phyloP scores from a whole-genome alignment of 2,329 filamentous ascomycete genomes.

The Fusarium goolgardi region DNA sequence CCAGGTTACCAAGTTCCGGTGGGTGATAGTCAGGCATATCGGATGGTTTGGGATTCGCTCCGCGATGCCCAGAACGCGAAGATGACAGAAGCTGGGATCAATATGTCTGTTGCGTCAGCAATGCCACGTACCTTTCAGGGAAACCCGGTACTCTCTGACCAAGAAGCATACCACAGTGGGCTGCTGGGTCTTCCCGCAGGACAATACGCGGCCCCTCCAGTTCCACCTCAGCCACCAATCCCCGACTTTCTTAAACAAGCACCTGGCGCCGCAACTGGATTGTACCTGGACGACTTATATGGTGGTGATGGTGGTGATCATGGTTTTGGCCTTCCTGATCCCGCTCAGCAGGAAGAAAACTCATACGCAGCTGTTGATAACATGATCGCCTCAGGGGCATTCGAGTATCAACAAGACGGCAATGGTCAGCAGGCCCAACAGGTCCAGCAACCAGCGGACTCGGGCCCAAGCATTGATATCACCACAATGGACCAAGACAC shows the following conservation, averaged over 20 bases:
- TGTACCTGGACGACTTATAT: not conserved
- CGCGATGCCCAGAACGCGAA: not conserved
- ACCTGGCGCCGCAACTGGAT: not conserved
- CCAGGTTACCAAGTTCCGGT: not conserved
- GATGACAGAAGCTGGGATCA: not conserved
- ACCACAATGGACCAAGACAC: not conserved
- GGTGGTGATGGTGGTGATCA: not conserved
- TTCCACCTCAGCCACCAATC: not conserved
- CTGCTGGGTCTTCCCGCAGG: not conserved
- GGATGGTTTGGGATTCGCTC: not conserved
- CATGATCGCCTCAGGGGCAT: not conserved
- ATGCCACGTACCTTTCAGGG: constrained; percentile 1
- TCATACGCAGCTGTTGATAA: not conserved
- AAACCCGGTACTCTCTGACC: constrained; percentile 16
- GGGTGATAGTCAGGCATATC: not conserved
- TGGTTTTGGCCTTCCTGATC: not conserved
- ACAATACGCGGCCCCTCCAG: not conserved
- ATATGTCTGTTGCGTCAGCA: too few species aligned
- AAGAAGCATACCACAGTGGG: not conserved
- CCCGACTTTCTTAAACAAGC: not conserved
- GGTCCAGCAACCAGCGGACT: not conserved
- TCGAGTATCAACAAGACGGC: not conserved
- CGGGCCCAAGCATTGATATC: not conserved
- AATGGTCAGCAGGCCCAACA: not conserved
- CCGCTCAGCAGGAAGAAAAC: not conserved